Conservation (phyloP, 2,329 filamentous ascomycete genomes). For the Hirsutella rhossiliensis region DNA sequence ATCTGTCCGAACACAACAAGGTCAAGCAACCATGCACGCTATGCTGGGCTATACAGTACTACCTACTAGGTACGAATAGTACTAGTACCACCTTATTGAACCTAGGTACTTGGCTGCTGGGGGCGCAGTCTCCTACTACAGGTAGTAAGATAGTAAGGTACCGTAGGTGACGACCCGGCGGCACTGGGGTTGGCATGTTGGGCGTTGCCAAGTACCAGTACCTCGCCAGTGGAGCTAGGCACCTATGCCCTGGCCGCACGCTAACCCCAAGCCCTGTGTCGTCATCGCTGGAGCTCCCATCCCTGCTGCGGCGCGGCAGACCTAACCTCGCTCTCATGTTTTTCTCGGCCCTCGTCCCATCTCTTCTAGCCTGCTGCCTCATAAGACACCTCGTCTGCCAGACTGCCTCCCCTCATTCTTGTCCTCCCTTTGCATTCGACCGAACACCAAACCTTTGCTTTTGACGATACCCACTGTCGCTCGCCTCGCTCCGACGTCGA, state of each 20-base stretch:
- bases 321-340: background rate
- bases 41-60: too few relatives aligned
- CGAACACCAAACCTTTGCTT: background rate
- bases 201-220: background rate
- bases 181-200: too few relatives aligned
- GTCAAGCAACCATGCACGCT: too few relatives aligned
- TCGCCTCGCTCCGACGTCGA: background rate
- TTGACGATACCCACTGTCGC: background rate
- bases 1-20: too few relatives aligned
- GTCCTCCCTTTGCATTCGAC: background rate
- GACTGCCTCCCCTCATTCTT: background rate
- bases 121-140: too few relatives aligned
- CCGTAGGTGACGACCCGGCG: too few relatives aligned
- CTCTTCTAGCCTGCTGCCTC: background rate
- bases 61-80: too few relatives aligned
- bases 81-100: too few relatives aligned
- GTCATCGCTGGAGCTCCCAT: constrained; percentile 8
- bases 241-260: background rate
- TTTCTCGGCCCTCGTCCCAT: background rate
- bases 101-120: too few relatives aligned
- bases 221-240: background rate
- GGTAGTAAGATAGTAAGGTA: too few relatives aligned
- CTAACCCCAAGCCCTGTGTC: constrained; percentile 4
- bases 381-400: background rate
- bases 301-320: constrained; percentile 2